Percentiles rank a stretch among this genome's conserved stretches.
These are phyloP conservation scores for Paecilomyces fulvus DNA, from an alignment of 2,329 filamentous ascomycete genomes.

Conservation along the genomic window DNA sequence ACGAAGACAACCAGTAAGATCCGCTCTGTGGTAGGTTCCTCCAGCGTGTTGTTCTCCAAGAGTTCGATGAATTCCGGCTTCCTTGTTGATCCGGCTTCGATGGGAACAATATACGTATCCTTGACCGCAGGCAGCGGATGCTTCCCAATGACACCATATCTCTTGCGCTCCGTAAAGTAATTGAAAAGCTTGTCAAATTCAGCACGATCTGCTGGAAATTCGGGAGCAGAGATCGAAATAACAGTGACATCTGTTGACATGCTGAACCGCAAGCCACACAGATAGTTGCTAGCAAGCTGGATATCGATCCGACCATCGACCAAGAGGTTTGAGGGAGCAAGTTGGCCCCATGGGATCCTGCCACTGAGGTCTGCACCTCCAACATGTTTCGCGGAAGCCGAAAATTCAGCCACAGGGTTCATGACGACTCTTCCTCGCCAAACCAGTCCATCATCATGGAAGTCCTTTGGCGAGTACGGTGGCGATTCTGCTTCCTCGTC, in stretches of 20 bases:
- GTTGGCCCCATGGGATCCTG: conserved; percentile 61
- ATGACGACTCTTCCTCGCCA: conserved; percentile 73
- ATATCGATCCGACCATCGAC: conserved; percentile 67
- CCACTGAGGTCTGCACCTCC: conserved; percentile 71
- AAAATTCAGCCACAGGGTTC: conserved; percentile 67
- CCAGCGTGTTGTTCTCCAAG: conserved; percentile 74
- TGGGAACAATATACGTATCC: conserved; percentile 84
- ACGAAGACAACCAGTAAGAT: conserved; percentile 80
- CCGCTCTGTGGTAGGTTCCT: conserved; percentile 61
- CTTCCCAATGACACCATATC: conserved; percentile 82
- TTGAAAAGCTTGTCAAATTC: conserved; percentile 72
- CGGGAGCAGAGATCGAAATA: conserved; percentile 58
- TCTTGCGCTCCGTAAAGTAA: conserved; percentile 73
- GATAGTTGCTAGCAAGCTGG: conserved; percentile 78
- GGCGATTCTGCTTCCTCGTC: conserved; percentile 74
- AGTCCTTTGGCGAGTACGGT: conserved; percentile 74
- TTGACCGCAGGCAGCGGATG: conserved; percentile 67
- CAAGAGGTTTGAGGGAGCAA: conserved; percentile 59
- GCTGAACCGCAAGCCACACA: conserved; percentile 78
- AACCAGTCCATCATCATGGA: conserved; percentile 60
- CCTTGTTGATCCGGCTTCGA: conserved; percentile 58
- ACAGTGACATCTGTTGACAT: conserved; percentile 77
- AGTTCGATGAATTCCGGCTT: conserved; percentile 83
- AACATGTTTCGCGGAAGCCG: conserved; percentile 69
- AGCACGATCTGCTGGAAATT: conserved; percentile 47